phyloP scores from a whole-genome alignment of 495 filamentous ascomycete genomes.

The Aspergillus taichungensis region DNA sequence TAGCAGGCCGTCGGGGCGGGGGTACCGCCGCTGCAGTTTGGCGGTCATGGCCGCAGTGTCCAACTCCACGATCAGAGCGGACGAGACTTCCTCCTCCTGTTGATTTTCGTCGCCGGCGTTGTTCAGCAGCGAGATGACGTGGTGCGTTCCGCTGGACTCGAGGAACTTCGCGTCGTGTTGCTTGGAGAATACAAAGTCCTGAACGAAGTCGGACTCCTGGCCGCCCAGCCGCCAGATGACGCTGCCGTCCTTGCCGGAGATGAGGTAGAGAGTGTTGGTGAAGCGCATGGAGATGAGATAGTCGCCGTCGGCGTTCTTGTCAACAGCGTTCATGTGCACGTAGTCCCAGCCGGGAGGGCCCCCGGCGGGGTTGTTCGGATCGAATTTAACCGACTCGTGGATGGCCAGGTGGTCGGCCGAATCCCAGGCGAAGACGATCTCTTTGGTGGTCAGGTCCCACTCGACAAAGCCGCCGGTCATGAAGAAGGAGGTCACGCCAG shows the following conservation, averaged over 20 bases:
- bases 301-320: conserved; percentile 44
- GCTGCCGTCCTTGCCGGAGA: conserved; percentile 45
- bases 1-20: conserved; percentile 31
- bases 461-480: conserved; percentile 31
- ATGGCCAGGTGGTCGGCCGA: conserved; percentile 27
- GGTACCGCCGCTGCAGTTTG: conserved; percentile 26
- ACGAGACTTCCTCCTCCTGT: conserved; percentile 34
- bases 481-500: conserved; percentile 20
- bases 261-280: conserved; percentile 46
- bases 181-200: conserved; percentile 47
- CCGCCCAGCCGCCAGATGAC: conserved; percentile 52
- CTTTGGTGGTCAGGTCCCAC: conserved; percentile 31
- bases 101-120: conserved; percentile 41
- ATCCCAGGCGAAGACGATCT: conserved; percentile 37
- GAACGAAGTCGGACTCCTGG: conserved; percentile 25
- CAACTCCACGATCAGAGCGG: conserved; percentile 44
- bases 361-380: conserved; percentile 4
- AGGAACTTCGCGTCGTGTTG: conserved; percentile 53
- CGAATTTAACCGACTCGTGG: conserved; percentile 18
- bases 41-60: conserved; percentile 42
- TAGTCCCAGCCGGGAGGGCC: conserved; percentile 42
- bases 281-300: conserved; percentile 51
- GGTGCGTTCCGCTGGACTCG: conserved; percentile 29
- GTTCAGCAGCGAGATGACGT: conserved; percentile 43
- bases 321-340: conserved; percentile 54